Base-by-base conservation (phyloP, 2,329 filamentous ascomycete genomes). In the Trichophyton simii region DNA sequence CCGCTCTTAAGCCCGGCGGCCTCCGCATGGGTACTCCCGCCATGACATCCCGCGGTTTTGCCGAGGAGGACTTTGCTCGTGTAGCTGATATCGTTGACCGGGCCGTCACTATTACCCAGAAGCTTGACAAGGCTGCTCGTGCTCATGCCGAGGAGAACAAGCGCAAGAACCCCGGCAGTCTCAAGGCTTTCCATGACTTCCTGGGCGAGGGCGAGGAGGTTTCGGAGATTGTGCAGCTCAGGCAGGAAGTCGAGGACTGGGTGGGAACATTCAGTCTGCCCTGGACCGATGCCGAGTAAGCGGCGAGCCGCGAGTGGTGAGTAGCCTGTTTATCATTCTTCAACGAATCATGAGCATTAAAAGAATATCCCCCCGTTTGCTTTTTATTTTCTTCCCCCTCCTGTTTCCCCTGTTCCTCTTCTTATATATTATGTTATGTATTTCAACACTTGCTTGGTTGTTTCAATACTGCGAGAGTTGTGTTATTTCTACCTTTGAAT, bases 131-230 rank as follows among this genome's bases (percentile, higher is more conserved):
- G 68, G 67, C 68, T 13, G 75, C 75, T 38, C 71, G 68, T 54
- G 86, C 91, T 82, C 87, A 92, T 72, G 83, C 95, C 65, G 90
- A 97, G 79, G 82, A 76, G 63, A 81, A 82, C 65, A 84, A 96
- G 34, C 91, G 90, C 72, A 96, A 96, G 85, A 89, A 94, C 78
- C 90, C 89, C 68, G 96, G 95, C 83, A 96, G 92, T 82, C 87
- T 95, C 75, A 97, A 97, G 85, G 94, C 96, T 78, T 97, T 97
- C 86, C 89, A 91, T 80, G 86, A 86, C 70, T 92, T 89, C 81
- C 87, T 96, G 60, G 85, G 88, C 59, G 75, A 89, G 84, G 79
- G 82, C 66, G 91, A 92, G 68, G 84, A 89, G 73, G 82, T 95
- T 62, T 78, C 84, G 58, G 88, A 92, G 79, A 92, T 99, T 79